These are phyloP conservation scores for Talaromyces ruber DNA, from an alignment of 495 filamentous ascomycete genomes.

Conservation along the genomic window DNA sequence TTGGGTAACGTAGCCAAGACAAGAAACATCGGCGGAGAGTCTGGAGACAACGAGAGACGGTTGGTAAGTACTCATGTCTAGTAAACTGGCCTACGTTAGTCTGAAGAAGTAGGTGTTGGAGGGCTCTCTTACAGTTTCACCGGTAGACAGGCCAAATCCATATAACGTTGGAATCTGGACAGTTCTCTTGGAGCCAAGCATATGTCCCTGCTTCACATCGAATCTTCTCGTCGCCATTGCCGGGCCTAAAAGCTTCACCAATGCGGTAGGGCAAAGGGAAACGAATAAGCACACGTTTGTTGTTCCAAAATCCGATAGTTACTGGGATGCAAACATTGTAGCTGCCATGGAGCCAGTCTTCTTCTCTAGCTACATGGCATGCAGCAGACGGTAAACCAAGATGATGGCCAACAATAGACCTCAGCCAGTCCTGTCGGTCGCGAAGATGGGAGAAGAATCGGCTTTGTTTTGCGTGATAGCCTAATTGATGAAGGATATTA, in stretches of 20 bases:
- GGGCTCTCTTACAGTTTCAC: no score
- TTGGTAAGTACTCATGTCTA: constrained; percentile 14
- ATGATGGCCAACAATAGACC: constrained; percentile 19
- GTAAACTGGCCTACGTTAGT: constrained; percentile 18
- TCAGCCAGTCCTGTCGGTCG: constrained; percentile 10
- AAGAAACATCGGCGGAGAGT: constrained; percentile 14
- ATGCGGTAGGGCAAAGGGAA: constrained; percentile 29
- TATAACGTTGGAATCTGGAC: constrained; percentile 18
- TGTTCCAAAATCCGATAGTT: constrained; percentile 14
- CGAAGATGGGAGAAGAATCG: constrained; percentile 13
- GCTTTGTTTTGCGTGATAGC: constrained; percentile 8
- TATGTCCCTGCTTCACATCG: constrained; percentile 27
- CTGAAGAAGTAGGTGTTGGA: neutral
- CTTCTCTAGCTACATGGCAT: constrained; percentile 13
- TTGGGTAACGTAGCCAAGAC: constrained; percentile 14
- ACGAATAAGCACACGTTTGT: constrained; percentile 20
- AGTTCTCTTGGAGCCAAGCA: constrained; percentile 14
- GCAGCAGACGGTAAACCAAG: constrained; percentile 11
- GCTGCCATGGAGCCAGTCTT: constrained; percentile 25
- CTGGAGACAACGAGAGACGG: constrained; percentile 14
- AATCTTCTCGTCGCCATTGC: constrained; percentile 30
- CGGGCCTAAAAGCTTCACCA: constrained; percentile 21
- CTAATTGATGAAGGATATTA: constrained; percentile 14
- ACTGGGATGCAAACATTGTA: constrained; percentile 31
- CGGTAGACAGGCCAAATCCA: constrained; percentile 24